These are phyloP conservation scores for Clonostachys solani DNA, from an alignment of 2,329 filamentous ascomycete genomes.

Conservation along the genomic window DNA sequence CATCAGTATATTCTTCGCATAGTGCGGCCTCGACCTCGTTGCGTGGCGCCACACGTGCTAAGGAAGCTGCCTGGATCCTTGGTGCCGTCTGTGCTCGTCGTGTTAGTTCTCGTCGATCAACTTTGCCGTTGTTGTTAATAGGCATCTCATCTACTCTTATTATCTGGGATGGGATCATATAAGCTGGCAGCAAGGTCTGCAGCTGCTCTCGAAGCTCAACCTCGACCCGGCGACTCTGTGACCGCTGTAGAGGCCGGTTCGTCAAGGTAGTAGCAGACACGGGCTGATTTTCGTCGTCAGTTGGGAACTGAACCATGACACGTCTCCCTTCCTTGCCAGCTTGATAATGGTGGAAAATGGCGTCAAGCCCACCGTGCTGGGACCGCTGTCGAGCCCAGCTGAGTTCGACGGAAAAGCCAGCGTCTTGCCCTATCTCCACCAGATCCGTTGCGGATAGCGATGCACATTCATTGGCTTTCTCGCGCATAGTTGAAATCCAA, in stretches of 20 bases:
- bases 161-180: constrained; percentile 10
- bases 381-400: constrained; percentile 32
- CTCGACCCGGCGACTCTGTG: constrained; percentile 1
- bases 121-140: constrained; percentile 11
- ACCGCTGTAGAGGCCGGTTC: constrained; percentile 3
- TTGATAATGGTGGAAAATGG: constrained; percentile 20
- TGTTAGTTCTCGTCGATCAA: constrained; percentile 7
- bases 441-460: constrained; percentile 10
- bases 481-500: constrained; percentile 2
- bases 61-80: not conserved
- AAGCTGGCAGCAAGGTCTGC: constrained; percentile 1
- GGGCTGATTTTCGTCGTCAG: constrained; percentile 2
- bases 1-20: constrained; percentile 25
- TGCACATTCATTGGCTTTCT: not conserved
- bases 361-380: constrained; percentile 8
- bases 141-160: constrained; percentile 8
- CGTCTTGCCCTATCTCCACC: constrained; percentile 12
- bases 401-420: constrained; percentile 38
- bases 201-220: not conserved
- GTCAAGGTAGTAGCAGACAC: not conserved
- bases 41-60: no score
- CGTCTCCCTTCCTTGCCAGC: constrained; percentile 5
- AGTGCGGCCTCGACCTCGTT: constrained; percentile 6
- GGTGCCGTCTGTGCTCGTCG: not conserved
- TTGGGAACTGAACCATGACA: constrained; percentile 17